Base-by-base conservation (phyloP, 306 rosid species). In the Albizia julibrissin region DNA sequence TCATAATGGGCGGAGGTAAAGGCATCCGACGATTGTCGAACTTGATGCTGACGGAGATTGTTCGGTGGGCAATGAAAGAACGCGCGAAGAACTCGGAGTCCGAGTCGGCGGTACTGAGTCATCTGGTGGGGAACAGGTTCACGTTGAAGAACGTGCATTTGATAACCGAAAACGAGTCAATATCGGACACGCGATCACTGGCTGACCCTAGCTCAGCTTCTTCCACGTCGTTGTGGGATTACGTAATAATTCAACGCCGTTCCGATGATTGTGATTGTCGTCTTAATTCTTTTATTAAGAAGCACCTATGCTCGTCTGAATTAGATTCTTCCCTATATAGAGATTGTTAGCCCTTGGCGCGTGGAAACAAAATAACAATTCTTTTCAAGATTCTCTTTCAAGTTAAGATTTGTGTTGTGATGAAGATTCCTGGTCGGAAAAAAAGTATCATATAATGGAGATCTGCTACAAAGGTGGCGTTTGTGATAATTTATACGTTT, bases 271-370 rank as follows among this genome's bases (percentile, higher is more conserved):
- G 4, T 75, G 91, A 87, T 79, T 47, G 82, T 33, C 94, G 90
- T 3, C 66, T 91, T 80, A 69, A 72, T 81, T 80, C 87, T 15
- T 81, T 92, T 49, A 61, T 93, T 83, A 88, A 77, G 89, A 89
- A 58, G 79, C 81, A 77, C 64, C 77, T 93, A 16, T 95, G 99
- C 90, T 84, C 86, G 5, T 87, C 83, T 66, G 88, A 78, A 44
- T 72, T 86, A 9, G 97, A 92, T 89, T 92, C 96, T 86, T 89
- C 93, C 89, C 92, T 88, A 21, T 95, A 95, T 86, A 89, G 82
- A 58, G 92, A 93, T 85, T 93, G 99, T 84, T 87, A 86, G 84
- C 31, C 42, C 42, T 75, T 82, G 80, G 83, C 47, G 2, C 40
- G 40, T 29, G 14, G 69, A 27, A 64, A 11, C 67, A 29, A 27